Percentiles rank a stretch among this genome's conserved stretches.
phyloP scores from a whole-genome alignment of 192 early-diverging fungal species.

The Linnemannia schmuckeri region DNA sequence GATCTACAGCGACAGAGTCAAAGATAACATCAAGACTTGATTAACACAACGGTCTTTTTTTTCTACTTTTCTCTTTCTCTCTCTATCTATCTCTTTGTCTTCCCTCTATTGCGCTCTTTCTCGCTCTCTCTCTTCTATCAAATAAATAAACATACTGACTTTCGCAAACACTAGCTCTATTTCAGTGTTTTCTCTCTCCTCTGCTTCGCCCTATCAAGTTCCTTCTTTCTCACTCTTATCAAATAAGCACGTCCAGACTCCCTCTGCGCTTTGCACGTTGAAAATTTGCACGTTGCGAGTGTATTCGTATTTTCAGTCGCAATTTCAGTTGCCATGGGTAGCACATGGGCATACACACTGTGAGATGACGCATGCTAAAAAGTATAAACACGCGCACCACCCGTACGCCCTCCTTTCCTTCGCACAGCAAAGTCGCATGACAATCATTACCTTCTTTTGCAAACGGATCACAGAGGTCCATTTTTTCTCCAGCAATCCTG shows the following conservation, averaged over 20 bases:
- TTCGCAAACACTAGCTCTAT: background rate
- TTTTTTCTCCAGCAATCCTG: conserved; percentile 90
- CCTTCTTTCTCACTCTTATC: too few species aligned
- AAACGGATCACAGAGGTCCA: conserved; percentile 96
- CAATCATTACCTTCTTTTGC: conserved; percentile 85
- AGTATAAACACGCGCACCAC: conserved; percentile 1
- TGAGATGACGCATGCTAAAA: background rate
- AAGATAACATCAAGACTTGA: background rate
- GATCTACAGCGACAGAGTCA: conserved; percentile 65
- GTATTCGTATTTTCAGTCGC: background rate
- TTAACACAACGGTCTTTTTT: background rate
- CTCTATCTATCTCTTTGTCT: too few species aligned
- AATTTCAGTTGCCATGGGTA: background rate
- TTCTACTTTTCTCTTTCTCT: too few species aligned
- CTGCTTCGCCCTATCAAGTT: too few species aligned
- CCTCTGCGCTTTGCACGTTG: too few species aligned
- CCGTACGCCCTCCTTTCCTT: background rate
- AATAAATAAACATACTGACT: background rate
- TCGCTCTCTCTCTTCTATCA: background rate
- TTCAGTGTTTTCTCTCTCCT: too few species aligned
- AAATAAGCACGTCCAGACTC: too few species aligned
- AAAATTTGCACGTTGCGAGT: too few species aligned
- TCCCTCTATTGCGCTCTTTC: too few species aligned
- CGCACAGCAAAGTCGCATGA: conserved; percentile 24
- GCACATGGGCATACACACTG: background rate